Conservation (phyloP, 1,139 yeast genomes). For the Geotrichum macrosporum region DNA sequence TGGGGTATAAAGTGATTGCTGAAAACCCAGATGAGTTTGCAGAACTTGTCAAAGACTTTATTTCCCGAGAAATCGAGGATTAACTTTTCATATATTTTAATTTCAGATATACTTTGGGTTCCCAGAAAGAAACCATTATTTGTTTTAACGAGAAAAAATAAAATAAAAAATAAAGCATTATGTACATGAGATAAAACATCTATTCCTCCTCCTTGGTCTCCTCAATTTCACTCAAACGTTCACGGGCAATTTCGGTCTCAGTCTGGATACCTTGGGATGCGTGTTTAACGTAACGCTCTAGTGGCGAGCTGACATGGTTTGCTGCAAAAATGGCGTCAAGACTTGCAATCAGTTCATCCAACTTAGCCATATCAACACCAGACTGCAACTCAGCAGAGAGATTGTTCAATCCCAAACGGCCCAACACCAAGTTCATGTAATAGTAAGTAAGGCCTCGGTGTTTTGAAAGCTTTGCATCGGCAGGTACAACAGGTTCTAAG, state of each 20-base stretch:
- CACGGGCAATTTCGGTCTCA: constrained; percentile 14
- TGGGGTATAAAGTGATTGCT: constrained; percentile 25
- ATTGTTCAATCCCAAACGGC: constrained; percentile 17
- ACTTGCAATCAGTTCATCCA: constrained; percentile 7
- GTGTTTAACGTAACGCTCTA: constrained; percentile 20
- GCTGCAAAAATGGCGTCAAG: constrained; percentile 10
- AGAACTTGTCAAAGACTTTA: constrained; percentile 17
- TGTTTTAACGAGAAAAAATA: not conserved
- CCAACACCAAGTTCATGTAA: constrained; percentile 19
- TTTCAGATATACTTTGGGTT: too few species aligned
- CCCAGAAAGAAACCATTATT: too few species aligned
- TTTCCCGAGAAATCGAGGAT: constrained; percentile 17
- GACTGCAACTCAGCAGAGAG: constrained; percentile 8
- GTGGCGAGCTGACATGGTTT: constrained; percentile 8
- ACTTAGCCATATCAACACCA: constrained; percentile 13
- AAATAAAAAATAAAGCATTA: not conserved
- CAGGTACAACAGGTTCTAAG: constrained; percentile 3
- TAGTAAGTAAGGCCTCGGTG: constrained; percentile 10
- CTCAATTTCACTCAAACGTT: not conserved
- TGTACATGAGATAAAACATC: constrained; percentile 4
- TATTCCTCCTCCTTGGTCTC: constrained; percentile 3
- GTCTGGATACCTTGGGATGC: constrained; percentile 18
- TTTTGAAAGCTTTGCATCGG: constrained; percentile 7
- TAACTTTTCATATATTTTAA: too few species aligned
- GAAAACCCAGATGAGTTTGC: constrained; percentile 32